phyloP scores from a whole-genome alignment of 208 protist species.

The Trypanosoma lewisi region DNA sequence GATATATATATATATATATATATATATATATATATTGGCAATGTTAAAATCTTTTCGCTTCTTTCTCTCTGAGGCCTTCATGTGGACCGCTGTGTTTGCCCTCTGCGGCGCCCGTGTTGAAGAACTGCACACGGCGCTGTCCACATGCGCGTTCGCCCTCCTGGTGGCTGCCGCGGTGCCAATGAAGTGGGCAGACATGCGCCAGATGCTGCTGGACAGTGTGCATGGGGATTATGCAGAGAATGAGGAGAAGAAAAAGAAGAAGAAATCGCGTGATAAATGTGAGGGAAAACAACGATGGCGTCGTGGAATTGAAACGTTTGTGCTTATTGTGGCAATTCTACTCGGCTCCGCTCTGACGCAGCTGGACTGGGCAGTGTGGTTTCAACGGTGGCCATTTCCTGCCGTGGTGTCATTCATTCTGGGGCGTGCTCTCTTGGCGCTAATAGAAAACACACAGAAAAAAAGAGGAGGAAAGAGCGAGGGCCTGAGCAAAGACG shows the following conservation, averaged over 20 bases:
- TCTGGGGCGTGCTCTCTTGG: background rate
- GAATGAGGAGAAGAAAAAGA: background rate
- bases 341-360: slow-evolving; percentile 40
- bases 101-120: slow-evolving; percentile 13
- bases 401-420: slow-evolving; percentile 31
- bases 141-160: slow-evolving; percentile 6
- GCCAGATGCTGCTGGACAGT: background rate
- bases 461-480: background rate
- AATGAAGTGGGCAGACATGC: slow-evolving; percentile 11
- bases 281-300: background rate
- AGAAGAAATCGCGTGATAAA: background rate
- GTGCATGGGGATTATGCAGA: background rate
- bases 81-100: slow-evolving; percentile 17
- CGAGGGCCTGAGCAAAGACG: too few species aligned
- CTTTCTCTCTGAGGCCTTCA: background rate
- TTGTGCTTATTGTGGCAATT: slow-evolving; percentile 32
- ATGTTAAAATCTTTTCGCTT: background rate
- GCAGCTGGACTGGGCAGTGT: slow-evolving; percentile 49
- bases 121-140: background rate
- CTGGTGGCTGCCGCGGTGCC: slow-evolving; percentile 17
- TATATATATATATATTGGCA: too few species aligned
- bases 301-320: slow-evolving; percentile 10
- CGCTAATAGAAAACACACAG: background rate
- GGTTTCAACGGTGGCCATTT: slow-evolving; percentile 57
- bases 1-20: too few species aligned